Evolutionary conservation across 306 rosid genomes (phyloP).

Genomic region (Crataegus laevigata): DNA sequence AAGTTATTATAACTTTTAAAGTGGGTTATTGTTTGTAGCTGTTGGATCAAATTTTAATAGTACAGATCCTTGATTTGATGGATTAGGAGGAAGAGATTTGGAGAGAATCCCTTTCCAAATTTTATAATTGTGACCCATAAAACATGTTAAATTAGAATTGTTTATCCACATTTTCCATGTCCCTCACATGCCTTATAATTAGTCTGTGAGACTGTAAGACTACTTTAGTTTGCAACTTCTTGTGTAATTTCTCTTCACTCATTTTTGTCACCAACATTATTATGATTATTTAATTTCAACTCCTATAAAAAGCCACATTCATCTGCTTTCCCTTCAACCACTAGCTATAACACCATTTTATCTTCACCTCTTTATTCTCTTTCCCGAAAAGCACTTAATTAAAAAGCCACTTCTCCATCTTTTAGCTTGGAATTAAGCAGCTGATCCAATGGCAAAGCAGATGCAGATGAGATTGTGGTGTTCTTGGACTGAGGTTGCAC

Average conservation of each 20-base stretch:
- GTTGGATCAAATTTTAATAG: too few species aligned
- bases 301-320: not conserved
- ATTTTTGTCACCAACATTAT: not conserved
- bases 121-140: not conserved
- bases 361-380: not conserved
- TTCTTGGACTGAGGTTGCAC: constrained; percentile 45
- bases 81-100: too few species aligned
- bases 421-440: not conserved
- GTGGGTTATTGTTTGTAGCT: too few species aligned
- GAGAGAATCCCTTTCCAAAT: too few species aligned
- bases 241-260: not conserved
- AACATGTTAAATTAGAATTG: not conserved
- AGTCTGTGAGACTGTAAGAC: not conserved
- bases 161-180: not conserved
- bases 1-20: too few species aligned
- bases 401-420: not conserved
- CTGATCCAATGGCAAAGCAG: constrained; percentile 32
- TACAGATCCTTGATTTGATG: too few species aligned
- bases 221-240: not conserved
- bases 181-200: not conserved
- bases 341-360: not conserved
- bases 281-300: not conserved
- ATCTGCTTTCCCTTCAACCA: not conserved
- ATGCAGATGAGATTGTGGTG: constrained; percentile 23
- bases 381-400: too few species aligned